A percentile compares a stretch with the other conserved stretches of the same genome.
These are phyloP conservation scores for Monosporascus sp. DNA, from an alignment of 2,329 filamentous ascomycete species.

Conservation along the genomic window DNA sequence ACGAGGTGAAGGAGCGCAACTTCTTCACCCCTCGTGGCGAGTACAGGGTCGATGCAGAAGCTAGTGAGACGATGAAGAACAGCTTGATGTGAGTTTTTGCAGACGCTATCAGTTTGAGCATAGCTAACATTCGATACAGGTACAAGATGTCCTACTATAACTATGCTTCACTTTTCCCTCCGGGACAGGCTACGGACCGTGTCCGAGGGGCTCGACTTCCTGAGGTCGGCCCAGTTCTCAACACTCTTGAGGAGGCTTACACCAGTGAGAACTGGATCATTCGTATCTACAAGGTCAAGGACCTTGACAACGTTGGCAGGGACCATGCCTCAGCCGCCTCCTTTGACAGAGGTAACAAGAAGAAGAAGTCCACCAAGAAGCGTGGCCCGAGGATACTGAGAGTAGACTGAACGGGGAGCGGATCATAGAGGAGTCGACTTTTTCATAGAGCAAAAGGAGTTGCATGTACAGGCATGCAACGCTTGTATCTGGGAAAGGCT, in stretches of 20 bases:
- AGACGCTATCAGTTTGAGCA: neutral
- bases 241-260: conserved; percentile 91
- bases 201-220: conserved; percentile 79
- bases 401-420: conserved; percentile 53
- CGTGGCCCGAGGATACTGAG: conserved; percentile 66
- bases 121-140: conserved; percentile 46
- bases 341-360: conserved; percentile 77
- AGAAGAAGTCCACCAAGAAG: conserved; percentile 71
- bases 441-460: neutral
- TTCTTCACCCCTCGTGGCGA: conserved; percentile 94
- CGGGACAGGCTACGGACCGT: conserved; percentile 83
- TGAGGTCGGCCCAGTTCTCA: conserved; percentile 77
- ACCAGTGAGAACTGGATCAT: conserved; percentile 99
- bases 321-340: conserved; percentile 67
- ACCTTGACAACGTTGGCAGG: conserved; percentile 90
- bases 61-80: conserved; percentile 97
- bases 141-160: conserved; percentile 99
- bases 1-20: conserved; percentile 93
- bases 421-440: neutral
- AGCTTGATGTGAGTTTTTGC: conserved; percentile 78
- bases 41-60: conserved; percentile 88
- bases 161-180: conserved; percentile 85
- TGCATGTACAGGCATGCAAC: neutral
- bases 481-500: neutral
- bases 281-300: conserved; percentile 99